phyloP scores from a whole-genome alignment of 2,329 filamentous ascomycete species.

The Aquanectria penicillioides region DNA sequence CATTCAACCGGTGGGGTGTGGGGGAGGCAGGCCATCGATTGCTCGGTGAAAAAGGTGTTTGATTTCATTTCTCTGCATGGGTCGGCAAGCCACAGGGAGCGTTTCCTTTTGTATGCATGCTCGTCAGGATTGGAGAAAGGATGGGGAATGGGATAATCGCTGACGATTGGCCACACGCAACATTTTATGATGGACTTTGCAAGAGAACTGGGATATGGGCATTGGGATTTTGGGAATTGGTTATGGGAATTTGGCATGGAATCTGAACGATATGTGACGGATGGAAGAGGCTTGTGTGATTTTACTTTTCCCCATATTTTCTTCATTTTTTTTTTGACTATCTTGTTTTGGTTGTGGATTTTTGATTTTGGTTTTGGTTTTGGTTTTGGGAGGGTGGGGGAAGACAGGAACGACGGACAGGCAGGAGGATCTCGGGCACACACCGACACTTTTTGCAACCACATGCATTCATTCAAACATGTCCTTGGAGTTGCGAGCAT shows the following conservation, averaged over 20 bases:
- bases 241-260: conserved; percentile 11
- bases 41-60: conserved; percentile 33
- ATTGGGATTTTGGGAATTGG: conserved; percentile 11
- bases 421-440: not conserved
- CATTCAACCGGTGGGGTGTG: conserved; percentile 22
- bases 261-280: conserved; percentile 7
- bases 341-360: not conserved
- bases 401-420: too few relatives aligned
- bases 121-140: conserved; percentile 12
- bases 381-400: too few relatives aligned
- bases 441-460: not conserved
- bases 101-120: conserved; percentile 31
- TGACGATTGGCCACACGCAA: conserved; percentile 18
- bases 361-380: not conserved
- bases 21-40: conserved; percentile 34
- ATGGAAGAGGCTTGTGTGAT: conserved; percentile 4
- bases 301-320: not conserved
- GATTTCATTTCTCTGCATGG: conserved; percentile 33
- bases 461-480: conserved; percentile 7
- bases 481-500: not conserved
- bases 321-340: not conserved
- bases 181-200: conserved; percentile 27
- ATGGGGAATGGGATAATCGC: conserved; percentile 1
- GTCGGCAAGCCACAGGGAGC: conserved; percentile 25
- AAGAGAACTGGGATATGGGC: conserved; percentile 10